Evolutionary conservation across 139 green algal species (phyloP).

Genomic region (Marvania coccoides): DNA sequence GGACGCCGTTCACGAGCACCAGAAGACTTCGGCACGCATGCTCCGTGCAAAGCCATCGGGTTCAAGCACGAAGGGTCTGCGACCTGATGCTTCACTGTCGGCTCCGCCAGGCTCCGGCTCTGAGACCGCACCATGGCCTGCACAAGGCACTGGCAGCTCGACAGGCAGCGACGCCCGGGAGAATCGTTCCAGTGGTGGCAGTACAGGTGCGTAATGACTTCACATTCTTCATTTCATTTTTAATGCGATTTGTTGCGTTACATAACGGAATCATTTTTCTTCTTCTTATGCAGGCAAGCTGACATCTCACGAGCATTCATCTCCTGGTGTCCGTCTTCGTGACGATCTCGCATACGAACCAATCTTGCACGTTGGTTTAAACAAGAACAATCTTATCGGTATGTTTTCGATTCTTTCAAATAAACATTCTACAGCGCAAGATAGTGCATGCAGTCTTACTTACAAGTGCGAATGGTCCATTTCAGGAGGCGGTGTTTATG

Average conservation of each 20-base stretch:
- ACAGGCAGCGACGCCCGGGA: neutral
- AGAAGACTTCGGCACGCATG: constrained; percentile 22
- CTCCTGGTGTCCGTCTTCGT: constrained; percentile 11
- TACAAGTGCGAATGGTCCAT: too few relatives aligned
- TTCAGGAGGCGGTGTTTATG: constrained; percentile 25
- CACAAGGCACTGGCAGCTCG: neutral
- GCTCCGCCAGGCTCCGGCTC: neutral
- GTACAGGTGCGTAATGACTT: too few relatives aligned
- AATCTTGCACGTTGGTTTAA: constrained; percentile 18
- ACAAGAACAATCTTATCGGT: neutral
- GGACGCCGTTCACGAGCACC: constrained; percentile 30
- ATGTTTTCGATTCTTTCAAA: too few relatives aligned
- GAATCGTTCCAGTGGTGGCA: too few relatives aligned
- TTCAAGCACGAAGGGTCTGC: neutral
- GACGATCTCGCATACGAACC: constrained; percentile 20
- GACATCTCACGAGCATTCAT: too few relatives aligned
- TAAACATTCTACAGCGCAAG: too few relatives aligned
- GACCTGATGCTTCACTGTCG: neutral
- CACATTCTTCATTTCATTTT: too few relatives aligned
- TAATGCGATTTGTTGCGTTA: too few relatives aligned
- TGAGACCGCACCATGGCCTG: neutral
- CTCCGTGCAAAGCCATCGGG: neutral
- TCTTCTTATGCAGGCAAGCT: too few relatives aligned
- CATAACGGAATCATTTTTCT: too few relatives aligned
- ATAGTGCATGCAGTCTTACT: too few relatives aligned